Base-by-base conservation (phyloP, 1,139 yeast genomes). In the Sugiyamaella grinbergsii region DNA sequence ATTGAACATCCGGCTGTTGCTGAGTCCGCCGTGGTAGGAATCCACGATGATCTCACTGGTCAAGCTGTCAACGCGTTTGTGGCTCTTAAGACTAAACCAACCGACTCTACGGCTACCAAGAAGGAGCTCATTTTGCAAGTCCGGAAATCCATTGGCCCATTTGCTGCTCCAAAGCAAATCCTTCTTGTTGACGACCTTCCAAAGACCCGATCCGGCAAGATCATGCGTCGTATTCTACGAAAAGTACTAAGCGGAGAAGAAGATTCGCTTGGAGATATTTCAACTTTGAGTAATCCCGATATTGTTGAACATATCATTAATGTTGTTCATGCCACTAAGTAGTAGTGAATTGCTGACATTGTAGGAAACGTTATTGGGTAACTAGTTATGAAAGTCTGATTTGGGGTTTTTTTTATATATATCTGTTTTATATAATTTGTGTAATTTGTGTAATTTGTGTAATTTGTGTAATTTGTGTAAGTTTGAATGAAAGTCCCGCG, bases 191-290 rank as follows among this genome's bases (percentile, higher is more conserved):
- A 79, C 52, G 98, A 91, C 67, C 80, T 91, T 70, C 98, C 98
- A 71, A 91, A 90, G 80, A 91, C 98, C 36, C 82, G 98, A 75
- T 88, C 96, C 31, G 98, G 98, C 65, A 91, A 91, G 79, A 91
- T 93, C 70, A 91, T 91, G 95, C 85, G 98, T 79, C 87, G 98
- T 77, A 86, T 93, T 63, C 79, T 91, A 73, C 83, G 98, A 77
- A 91, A 93, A 77, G 76, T 91, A 56, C 82, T 93, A 47, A 79
- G 91, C 48, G 80, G 86, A 62, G 97, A 91, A 75, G 93, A 90
- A 58, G 95, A 88, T 62, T 90, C 87, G 71, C 77, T 91, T 62
- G 98, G 98, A 61, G 98, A 91, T 71, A 79, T 88, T 66, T 78
- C 95, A 54, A 93, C 98, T 47, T 79, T 91, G 70, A 82, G 95